A percentile compares a stretch with the other conserved stretches of the same genome.
Evolutionary conservation across 352 stramenopile genomes (phyloP).

Genomic region (Peronospora destructor): DNA sequence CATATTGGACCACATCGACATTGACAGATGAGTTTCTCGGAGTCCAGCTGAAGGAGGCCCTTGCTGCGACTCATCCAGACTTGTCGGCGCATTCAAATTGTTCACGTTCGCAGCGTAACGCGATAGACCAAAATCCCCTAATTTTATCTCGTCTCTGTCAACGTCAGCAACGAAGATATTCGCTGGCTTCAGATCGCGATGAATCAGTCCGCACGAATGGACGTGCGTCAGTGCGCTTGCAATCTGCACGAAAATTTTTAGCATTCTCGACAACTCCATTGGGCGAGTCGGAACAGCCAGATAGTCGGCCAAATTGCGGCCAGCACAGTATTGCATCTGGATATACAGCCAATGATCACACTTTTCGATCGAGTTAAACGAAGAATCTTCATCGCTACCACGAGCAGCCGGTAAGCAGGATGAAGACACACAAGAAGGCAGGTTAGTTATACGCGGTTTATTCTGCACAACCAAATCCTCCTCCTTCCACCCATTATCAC

Average conservation of each 20-base stretch:
- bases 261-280: constrained; percentile 70
- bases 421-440: constrained; percentile 8
- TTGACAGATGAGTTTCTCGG: constrained; percentile 32
- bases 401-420: constrained; percentile 12
- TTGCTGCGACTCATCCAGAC: constrained; percentile 33
- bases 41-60: constrained; percentile 17
- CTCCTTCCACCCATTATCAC: constrained; percentile 48
- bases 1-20: constrained; percentile 63
- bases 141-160: constrained; percentile 80
- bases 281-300: constrained; percentile 55
- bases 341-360: constrained; percentile 89
- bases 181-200: constrained; percentile 88
- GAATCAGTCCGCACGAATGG: constrained; percentile 85
- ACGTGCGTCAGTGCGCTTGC: constrained; percentile 86
- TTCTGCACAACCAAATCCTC: constrained; percentile 52
- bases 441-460: constrained; percentile 17
- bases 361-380: constrained; percentile 40
- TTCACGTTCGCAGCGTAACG: constrained; percentile 80
- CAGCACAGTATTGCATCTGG: constrained; percentile 89
- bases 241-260: constrained; percentile 87
- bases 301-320: constrained; percentile 81
- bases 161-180: constrained; percentile 89
- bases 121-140: constrained; percentile 87
- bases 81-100: constrained; percentile 42
- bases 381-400: constrained; percentile 39